Evolutionary conservation across 257 asterid genomes (phyloP).

Genomic region (Solanum gracilifrons): DNA sequence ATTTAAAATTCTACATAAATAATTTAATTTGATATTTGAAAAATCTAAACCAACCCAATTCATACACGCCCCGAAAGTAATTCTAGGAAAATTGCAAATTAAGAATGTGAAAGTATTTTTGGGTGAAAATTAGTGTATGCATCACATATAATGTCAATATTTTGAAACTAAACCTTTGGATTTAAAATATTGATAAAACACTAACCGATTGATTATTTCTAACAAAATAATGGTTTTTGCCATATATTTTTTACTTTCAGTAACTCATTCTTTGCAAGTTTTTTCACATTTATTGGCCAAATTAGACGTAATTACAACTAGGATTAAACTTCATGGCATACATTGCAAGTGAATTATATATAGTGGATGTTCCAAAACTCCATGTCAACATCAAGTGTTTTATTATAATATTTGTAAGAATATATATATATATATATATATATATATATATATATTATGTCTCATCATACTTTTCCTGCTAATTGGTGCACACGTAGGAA

Average conservation of each 20-base stretch:
- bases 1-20: too few species aligned
- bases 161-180: neutral
- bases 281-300: neutral
- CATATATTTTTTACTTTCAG: too few species aligned
- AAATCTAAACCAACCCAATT: too few species aligned
- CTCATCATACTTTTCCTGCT: neutral
- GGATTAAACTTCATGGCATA: neutral
- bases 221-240: neutral
- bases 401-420: neutral
- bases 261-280: neutral
- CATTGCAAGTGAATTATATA: neutral
- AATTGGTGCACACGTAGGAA: slow-evolving; percentile 52
- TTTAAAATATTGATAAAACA: too few species aligned
- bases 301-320: too few species aligned
- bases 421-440: too few species aligned
- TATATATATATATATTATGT: neutral
- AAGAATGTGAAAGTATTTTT: neutral
- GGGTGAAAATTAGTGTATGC: neutral
- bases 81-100: neutral
- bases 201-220: too few species aligned
- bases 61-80: rapidly evolving
- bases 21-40: too few species aligned
- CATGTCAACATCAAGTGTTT: neutral
- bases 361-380: slow-evolving; percentile 5
- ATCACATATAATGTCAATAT: too few species aligned